Percentiles rank a stretch among this genome's conserved stretches.
Evolutionary conservation across 495 filamentous ascomycete genomes (phyloP).

Genomic region (Podospora pseudoanserina): DNA sequence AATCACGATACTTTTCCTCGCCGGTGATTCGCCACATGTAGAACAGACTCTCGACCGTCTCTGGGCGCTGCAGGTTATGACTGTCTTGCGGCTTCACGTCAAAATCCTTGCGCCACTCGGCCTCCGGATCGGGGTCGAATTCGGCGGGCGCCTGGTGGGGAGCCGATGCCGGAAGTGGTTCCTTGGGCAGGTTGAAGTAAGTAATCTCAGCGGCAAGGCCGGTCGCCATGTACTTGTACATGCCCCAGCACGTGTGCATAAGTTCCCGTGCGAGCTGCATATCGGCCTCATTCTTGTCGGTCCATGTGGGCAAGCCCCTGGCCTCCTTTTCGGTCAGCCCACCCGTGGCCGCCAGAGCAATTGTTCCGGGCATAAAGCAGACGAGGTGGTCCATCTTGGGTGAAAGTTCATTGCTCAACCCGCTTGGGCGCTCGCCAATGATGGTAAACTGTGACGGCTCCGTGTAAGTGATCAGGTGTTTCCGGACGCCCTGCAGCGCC

Average conservation of each 20-base stretch:
- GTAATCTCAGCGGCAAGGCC: conserved; percentile 91
- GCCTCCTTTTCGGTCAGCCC: conserved; percentile 72
- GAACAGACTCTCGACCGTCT: conserved; percentile 91
- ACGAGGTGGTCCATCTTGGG: conserved; percentile 98
- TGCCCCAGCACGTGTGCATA: conserved; percentile 96
- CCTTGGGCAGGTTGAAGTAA: conserved; percentile 71
- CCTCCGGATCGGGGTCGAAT: conserved; percentile 49
- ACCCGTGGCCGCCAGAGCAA: conserved; percentile 82
- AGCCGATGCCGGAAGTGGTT: conserved; percentile 54
- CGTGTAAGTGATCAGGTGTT: conserved; percentile 87
- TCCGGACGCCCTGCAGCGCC: conserved; percentile 76
- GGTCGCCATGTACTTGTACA: conserved; percentile 83
- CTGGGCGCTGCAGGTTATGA: conserved; percentile 94
- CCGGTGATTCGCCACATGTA: conserved; percentile 99
- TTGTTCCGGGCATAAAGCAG: conserved; percentile 96
- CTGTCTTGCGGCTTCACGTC: conserved; percentile 68
- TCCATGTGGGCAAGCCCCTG: conserved; percentile 67
- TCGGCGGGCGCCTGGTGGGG: conserved; percentile 45
- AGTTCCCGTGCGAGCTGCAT: conserved; percentile 82
- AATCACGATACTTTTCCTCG: conserved; percentile 83
- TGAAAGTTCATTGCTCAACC: conserved; percentile 58
- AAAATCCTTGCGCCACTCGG: conserved; percentile 70
- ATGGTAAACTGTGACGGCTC: conserved; percentile 75
- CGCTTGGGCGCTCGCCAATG: conserved; percentile 77
- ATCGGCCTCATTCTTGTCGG: conserved; percentile 74